Conservation (phyloP, 768 basidiomycete species). For the Trametes coccinea region DNA sequence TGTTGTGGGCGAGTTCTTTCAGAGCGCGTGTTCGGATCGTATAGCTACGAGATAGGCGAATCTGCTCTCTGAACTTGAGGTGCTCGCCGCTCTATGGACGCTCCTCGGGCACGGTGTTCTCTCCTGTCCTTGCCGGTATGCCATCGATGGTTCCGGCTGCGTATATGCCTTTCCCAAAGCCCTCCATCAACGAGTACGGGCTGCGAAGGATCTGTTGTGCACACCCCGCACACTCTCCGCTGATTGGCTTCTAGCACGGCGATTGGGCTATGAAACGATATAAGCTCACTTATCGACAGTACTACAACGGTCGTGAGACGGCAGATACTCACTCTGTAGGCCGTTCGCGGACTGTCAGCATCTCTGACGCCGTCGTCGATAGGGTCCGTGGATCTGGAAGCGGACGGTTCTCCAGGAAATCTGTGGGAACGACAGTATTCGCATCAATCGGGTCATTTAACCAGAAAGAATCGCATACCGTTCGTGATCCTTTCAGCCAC, state of each 20-base stretch:
- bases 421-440: constrained; percentile 36
- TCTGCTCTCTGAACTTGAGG: too few relatives aligned
- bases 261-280: constrained; percentile 47
- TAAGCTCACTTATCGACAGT: not conserved
- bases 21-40: too few relatives aligned
- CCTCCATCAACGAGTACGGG: constrained; percentile 68
- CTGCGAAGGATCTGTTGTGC: constrained; percentile 54
- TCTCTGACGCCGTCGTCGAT: constrained; percentile 52
- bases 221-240: constrained; percentile 60
- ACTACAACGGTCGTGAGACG: not conserved
- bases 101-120: not conserved
- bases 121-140: constrained; percentile 24
- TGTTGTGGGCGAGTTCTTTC: too few relatives aligned
- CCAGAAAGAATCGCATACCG: constrained; percentile 36
- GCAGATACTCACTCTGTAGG: constrained; percentile 44
- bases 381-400: constrained; percentile 60
- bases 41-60: too few relatives aligned
- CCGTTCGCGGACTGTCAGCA: constrained; percentile 50
- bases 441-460: not conserved
- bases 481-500: constrained; percentile 50
- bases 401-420: constrained; percentile 48
- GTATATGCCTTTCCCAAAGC: constrained; percentile 55
- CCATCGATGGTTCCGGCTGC: constrained; percentile 57
- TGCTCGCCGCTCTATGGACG: too few relatives aligned
- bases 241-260: constrained; percentile 55